Conservation (phyloP, 768 basidiomycete species). For the Tephrocybe sp. region DNA sequence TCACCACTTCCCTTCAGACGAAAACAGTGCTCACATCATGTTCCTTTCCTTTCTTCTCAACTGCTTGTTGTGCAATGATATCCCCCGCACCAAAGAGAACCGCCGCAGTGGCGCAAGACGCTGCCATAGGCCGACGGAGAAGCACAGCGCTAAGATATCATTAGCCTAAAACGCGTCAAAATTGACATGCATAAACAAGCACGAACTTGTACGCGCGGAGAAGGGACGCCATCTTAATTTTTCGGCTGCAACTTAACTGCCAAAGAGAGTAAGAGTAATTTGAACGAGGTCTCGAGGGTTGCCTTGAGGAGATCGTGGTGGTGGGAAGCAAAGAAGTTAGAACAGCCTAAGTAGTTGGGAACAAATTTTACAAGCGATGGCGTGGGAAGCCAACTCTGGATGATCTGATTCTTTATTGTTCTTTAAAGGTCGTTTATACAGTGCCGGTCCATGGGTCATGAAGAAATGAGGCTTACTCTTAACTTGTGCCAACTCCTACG, state of each 20-base stretch:
- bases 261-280: too few species aligned
- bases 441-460: too few species aligned
- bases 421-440: too few species aligned
- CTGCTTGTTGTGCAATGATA: conserved; percentile 81
- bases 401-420: too few species aligned
- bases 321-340: too few species aligned
- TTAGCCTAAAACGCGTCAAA: not conserved
- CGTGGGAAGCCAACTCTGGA: too few species aligned
- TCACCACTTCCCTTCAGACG: not conserved
- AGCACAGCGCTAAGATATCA: conserved; percentile 47
- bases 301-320: too few species aligned
- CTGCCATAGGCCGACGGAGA: conserved; percentile 58
- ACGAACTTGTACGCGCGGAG: conserved; percentile 13
- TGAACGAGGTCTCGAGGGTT: too few species aligned
- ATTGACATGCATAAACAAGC: not conserved
- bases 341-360: too few species aligned
- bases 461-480: too few species aligned
- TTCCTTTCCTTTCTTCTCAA: conserved; percentile 67
- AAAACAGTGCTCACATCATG: conserved; percentile 63
- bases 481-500: too few species aligned
- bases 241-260: not conserved
- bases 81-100: conserved; percentile 76
- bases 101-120: conserved; percentile 65
- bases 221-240: conserved; percentile 8
- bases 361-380: too few species aligned